phyloP scores from a whole-genome alignment of 805 yeast species.

The Kazachstania taianensis region DNA sequence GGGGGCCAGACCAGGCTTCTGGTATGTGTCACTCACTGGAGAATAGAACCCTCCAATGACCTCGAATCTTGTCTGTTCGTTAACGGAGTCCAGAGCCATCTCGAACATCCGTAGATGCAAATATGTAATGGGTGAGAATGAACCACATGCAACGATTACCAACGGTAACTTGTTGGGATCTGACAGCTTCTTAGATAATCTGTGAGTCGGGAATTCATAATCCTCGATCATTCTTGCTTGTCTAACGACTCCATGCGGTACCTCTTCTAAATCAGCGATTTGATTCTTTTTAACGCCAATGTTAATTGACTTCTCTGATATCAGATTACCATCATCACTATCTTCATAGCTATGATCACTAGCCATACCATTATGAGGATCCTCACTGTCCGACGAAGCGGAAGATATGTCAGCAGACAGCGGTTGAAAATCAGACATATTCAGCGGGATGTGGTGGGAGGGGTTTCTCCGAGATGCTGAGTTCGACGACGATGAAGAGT shows the following conservation, averaged over 20 bases:
- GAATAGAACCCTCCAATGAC: conserved; percentile 94
- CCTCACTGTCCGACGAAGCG: conserved; percentile 2
- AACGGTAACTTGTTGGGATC: conserved; percentile 78
- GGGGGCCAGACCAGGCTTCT: conserved; percentile 86
- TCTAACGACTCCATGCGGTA: conserved; percentile 85
- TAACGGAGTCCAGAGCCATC: conserved; percentile 91
- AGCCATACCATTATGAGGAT: not conserved
- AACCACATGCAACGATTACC: conserved; percentile 95
- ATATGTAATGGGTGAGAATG: conserved; percentile 92
- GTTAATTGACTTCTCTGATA: conserved; percentile 7
- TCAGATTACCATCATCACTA: not conserved
- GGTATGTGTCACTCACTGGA: conserved; percentile 88
- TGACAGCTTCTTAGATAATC: conserved; percentile 57
- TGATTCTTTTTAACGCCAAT: conserved; percentile 38
- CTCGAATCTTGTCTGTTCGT: conserved; percentile 88
- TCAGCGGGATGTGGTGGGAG: conserved; percentile 37
- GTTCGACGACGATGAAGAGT: too few species aligned
- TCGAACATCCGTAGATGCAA: conserved; percentile 95
- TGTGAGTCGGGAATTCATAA: conserved; percentile 80
- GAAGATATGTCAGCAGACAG: conserved; percentile 37
- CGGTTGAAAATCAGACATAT: conserved; percentile 50
- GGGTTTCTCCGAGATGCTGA: not conserved
- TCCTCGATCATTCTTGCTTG: conserved; percentile 65
- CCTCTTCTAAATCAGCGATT: conserved; percentile 92
- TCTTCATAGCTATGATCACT: not conserved